Conservation (phyloP, 2,329 filamentous ascomycete genomes). For the Arthrobotrys musiformis region DNA sequence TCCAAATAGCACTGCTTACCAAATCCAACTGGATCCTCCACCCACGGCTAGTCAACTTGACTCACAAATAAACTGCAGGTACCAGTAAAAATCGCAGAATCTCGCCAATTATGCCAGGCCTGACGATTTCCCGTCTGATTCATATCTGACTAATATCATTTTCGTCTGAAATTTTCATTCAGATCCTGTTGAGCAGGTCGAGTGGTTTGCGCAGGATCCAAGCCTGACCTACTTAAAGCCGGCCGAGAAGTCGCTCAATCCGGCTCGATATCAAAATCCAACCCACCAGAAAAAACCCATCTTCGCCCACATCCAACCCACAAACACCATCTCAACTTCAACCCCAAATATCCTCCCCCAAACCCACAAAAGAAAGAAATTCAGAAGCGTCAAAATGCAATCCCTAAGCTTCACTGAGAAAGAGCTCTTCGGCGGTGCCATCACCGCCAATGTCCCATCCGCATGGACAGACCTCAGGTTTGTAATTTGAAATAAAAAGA, state of each 20-base stretch:
- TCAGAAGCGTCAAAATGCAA: conserved; percentile 15
- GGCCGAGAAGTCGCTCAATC: conserved; percentile 20
- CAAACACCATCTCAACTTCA: background rate
- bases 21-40: conserved; percentile 5
- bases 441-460: conserved; percentile 54
- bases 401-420: conserved; percentile 27
- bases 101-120: conserved; percentile 5
- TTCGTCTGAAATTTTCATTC: background rate
- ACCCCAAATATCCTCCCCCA: background rate
- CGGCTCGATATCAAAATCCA: conserved; percentile 20
- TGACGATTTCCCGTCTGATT: background rate
- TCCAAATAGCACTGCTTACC: background rate
- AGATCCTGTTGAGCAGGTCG: conserved; percentile 19
- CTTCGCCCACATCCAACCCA: background rate
- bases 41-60: background rate
- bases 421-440: conserved; percentile 58
- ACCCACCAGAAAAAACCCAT: conserved; percentile 6
- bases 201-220: conserved; percentile 40
- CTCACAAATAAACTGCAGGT: conserved; percentile 1
- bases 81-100: background rate
- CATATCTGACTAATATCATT: conserved; percentile 14
- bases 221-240: conserved; percentile 36
- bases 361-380: background rate
- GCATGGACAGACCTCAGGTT: conserved; percentile 52
- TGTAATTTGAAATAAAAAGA: background rate